Percentiles rank a stretch among this genome's conserved stretches.
phyloP scores from a whole-genome alignment of 805 yeast genomes.

The Yarrowia osloensis region DNA sequence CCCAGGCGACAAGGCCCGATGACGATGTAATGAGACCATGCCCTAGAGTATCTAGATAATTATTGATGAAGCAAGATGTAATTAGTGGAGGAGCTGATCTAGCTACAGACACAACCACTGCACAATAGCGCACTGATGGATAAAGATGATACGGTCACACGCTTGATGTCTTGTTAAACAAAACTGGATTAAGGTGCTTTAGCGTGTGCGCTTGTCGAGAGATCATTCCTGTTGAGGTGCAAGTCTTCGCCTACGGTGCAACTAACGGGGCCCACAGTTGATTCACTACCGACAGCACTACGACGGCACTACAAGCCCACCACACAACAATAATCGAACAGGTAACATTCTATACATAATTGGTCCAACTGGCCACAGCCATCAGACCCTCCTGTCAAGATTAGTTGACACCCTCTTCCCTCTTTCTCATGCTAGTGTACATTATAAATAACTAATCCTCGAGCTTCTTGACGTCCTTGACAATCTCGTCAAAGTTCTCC shows the following conservation, averaged over 20 bases:
- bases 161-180: too few species aligned
- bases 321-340: not conserved
- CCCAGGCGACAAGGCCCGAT: not conserved
- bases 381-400: not conserved
- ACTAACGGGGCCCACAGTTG: too few species aligned
- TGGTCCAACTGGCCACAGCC: not conserved
- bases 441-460: conserved; percentile 33
- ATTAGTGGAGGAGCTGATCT: too few species aligned
- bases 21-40: conserved; percentile 18
- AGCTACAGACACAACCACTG: too few species aligned
- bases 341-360: conserved; percentile 23
- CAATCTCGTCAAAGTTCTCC: conserved; percentile 89
- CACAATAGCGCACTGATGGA: too few species aligned
- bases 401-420: conserved; percentile 14
- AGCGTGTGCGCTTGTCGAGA: too few species aligned
- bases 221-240: too few species aligned
- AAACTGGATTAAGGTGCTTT: too few species aligned
- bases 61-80: not conserved
- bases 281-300: too few species aligned
- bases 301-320: too few species aligned
- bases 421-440: conserved; percentile 28
- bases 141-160: too few species aligned
- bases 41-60: conserved; percentile 9
- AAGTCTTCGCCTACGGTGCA: too few species aligned
- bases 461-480: conserved; percentile 69